A percentile compares a stretch with the other conserved stretches of the same genome.
Evolutionary conservation across 345 rosid species (phyloP).

Genomic region (Eucalyptus camaldulensis): DNA sequence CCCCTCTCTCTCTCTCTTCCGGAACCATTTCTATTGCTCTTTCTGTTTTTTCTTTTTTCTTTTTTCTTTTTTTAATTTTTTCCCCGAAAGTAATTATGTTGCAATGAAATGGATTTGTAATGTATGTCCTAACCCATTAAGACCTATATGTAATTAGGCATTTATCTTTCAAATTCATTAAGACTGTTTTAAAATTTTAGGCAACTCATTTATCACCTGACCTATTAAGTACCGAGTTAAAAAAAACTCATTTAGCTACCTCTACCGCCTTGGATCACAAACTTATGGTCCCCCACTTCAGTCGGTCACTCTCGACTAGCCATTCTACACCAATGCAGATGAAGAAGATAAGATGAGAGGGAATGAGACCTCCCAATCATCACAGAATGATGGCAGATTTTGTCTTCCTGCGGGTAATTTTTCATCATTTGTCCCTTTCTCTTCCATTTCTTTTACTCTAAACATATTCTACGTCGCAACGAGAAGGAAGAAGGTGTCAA

Average conservation of each 20-base stretch:
- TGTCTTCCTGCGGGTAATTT: conserved; percentile 10
- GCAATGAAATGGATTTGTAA: background rate
- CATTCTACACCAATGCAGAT: background rate
- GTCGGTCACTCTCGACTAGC: background rate
- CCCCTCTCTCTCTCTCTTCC: background rate
- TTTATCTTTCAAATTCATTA: background rate
- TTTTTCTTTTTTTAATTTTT: background rate
- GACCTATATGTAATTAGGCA: background rate
- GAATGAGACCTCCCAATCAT: conserved; percentile 27
- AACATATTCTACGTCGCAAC: background rate
- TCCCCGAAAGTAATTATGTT: background rate
- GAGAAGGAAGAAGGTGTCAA: background rate
- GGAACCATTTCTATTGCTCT: background rate
- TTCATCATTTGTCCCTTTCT: conserved; percentile 1
- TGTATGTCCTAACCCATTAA: background rate
- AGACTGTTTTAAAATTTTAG: background rate
- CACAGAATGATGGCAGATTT: conserved; percentile 20
- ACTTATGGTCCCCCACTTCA: background rate
- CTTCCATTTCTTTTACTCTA: background rate
- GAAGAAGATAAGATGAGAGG: background rate
- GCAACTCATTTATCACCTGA: background rate
- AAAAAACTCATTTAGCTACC: background rate
- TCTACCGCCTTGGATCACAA: background rate
- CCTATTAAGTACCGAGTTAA: background rate
- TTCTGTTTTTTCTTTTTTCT: fast-evolving